Evolutionary conservation across 768 basidiomycete genomes (phyloP), one percentile per base, ranked within the genome.

Genomic region (Asterophora parasitica): DNA sequence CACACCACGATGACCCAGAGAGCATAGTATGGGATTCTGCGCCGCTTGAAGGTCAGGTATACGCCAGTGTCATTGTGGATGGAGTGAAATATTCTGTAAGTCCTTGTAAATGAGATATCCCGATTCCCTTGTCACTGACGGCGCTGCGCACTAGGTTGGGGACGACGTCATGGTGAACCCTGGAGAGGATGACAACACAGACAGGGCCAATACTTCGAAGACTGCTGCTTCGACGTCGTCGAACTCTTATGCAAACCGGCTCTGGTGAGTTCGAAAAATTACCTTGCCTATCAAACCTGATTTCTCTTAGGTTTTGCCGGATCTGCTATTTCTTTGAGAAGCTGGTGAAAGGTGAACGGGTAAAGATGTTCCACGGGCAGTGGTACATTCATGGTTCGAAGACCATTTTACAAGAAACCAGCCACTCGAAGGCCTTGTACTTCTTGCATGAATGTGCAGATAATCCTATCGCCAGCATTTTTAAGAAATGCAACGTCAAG

Each of bases 321-420:
- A 83, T 88, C 34, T 71, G 70, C 3, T 85, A 82, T 53, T 76
- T 89, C 48, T 83, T 75, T 50, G 76, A 82, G 44, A 61, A 67
- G 4, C 46, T 58, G 7, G 33, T 46, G 12, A 50, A 54, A 23
- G 50, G 46, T 37, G 48, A 49, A 46, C 57, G 54, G 8, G 54
- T 54, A 44, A 82, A 80, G 57, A 74, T 70, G 65, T 81, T 85
- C 46, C 87, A 89, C 61, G 84, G 75, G 1, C 82, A 84, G 47
- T 89, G 87, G 87, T 72, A 79, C 48, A 65, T 69, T 7, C 87
- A 86, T 65, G 81, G 81, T 8, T 78, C 74, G 10, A 79, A 82
- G 54, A 87, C 83, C 0, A 54, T 84, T 8, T 66, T 88, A 1
- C 81, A 86, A 53, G 81, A 89, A 54, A 73, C 76, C 0, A 73